Conservation (phyloP, 2,329 filamentous ascomycete species). For the Fusarium brachygibbosum region DNA sequence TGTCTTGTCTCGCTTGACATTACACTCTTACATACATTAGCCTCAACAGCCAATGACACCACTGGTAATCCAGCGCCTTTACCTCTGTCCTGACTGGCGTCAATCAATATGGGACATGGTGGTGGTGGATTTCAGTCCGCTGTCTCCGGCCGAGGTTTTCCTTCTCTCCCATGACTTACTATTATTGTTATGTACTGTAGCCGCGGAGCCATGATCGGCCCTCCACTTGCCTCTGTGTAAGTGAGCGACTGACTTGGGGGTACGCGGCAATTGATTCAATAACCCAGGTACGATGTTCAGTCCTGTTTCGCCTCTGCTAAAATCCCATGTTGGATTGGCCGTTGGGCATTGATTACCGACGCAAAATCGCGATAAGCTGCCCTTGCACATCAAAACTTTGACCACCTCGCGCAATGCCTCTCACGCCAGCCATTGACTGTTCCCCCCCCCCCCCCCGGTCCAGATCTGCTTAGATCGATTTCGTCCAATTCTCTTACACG, state of each 20-base stretch:
- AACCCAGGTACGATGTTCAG: neutral
- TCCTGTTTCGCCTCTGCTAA: slow-evolving; percentile 4
- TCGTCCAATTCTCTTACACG: slow-evolving; percentile 31
- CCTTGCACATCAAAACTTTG: slow-evolving; percentile 32
- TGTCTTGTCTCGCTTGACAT: slow-evolving; percentile 19
- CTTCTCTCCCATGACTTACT: slow-evolving; percentile 13
- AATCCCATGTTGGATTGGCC: slow-evolving; percentile 4
- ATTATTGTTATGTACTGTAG: slow-evolving; percentile 5
- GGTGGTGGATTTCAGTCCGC: slow-evolving; percentile 20
- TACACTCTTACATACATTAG: slow-evolving; percentile 17
- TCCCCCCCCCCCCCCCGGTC: slow-evolving; percentile 26
- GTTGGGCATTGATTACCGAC: slow-evolving; percentile 29
- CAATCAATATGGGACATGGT: neutral
- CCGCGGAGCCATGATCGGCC: slow-evolving; percentile 12
- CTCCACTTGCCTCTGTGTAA: slow-evolving; percentile 31
- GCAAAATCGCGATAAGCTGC: slow-evolving; percentile 31
- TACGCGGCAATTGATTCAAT: slow-evolving; percentile 5
- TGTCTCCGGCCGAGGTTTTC: slow-evolving; percentile 30
- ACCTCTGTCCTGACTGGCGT: neutral
- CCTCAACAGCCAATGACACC: slow-evolving; percentile 30
- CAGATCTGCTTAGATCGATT: slow-evolving; percentile 21
- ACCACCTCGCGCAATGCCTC: slow-evolving; percentile 19
- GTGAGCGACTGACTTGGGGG: slow-evolving; percentile 2
- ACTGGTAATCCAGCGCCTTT: slow-evolving; percentile 20
- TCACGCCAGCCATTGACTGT: neutral